Evolutionary conservation across 805 yeast genomes (phyloP).

Genomic region (Metschnikowia borealis): DNA sequence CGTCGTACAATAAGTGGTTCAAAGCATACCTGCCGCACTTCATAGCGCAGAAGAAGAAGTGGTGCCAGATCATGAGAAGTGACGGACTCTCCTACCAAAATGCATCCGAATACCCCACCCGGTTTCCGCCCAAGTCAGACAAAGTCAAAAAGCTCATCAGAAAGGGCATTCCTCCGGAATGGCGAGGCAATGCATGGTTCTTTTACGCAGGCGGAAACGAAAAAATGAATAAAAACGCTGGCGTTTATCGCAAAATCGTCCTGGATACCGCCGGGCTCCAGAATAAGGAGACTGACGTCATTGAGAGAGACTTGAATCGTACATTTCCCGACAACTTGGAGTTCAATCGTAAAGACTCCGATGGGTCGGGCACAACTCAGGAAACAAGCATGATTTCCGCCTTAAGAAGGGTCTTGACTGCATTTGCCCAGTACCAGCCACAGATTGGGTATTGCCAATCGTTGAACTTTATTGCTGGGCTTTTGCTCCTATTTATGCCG

Average conservation of each 20-base stretch:
- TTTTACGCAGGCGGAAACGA: slow-evolving; percentile 86
- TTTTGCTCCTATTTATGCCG: slow-evolving; percentile 75
- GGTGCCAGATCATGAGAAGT: slow-evolving; percentile 65
- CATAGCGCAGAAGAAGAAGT: slow-evolving; percentile 64
- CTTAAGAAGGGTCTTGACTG: slow-evolving; percentile 73
- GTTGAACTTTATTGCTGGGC: slow-evolving; percentile 86
- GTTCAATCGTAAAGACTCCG: slow-evolving; percentile 43
- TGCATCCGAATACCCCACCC: slow-evolving; percentile 37
- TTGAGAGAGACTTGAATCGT: slow-evolving; percentile 88
- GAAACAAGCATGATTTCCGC: slow-evolving; percentile 69
- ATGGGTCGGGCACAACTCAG: slow-evolving; percentile 2
- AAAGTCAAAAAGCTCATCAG: slow-evolving; percentile 77
- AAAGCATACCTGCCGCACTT: slow-evolving; percentile 58
- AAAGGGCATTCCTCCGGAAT: slow-evolving; percentile 93
- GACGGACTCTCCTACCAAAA: slow-evolving; percentile 53
- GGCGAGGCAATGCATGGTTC: slow-evolving; percentile 98
- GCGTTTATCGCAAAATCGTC: slow-evolving; percentile 69
- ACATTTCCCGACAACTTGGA: slow-evolving; percentile 92
- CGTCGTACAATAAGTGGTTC: slow-evolving; percentile 76
- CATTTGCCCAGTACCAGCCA: slow-evolving; percentile 84
- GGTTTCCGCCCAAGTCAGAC: slow-evolving; percentile 76
- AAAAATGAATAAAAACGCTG: slow-evolving; percentile 60
- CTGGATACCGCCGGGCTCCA: slow-evolving; percentile 48
- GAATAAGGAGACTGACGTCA: slow-evolving; percentile 84
- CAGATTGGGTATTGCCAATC: slow-evolving; percentile 95